phyloP scores from a whole-genome alignment of 371 early-diverging fungal genomes.

The Entomophthora muscae region DNA sequence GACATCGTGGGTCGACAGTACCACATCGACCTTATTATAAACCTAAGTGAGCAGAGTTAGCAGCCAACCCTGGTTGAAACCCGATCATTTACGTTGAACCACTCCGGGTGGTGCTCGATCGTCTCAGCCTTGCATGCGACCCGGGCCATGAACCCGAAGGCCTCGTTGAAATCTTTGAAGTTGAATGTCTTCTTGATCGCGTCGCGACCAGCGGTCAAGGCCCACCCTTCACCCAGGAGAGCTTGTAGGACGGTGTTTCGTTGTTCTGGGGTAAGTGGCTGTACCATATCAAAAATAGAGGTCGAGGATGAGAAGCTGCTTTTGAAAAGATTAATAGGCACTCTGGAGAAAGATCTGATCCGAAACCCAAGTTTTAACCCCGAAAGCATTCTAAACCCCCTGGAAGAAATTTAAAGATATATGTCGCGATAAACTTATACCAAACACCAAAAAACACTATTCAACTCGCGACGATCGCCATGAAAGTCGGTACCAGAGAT shows the following conservation, averaged over 20 bases:
- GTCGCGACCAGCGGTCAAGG: conserved; percentile 43
- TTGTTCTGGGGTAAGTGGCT: conserved; percentile 25
- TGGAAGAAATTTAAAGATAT: too few relatives aligned
- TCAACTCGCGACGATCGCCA: too few relatives aligned
- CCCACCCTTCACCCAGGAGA: conserved; percentile 32
- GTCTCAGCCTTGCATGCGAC: conserved; percentile 82
- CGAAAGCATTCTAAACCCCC: too few relatives aligned
- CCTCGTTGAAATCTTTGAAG: conserved; percentile 70
- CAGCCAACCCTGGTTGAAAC: not conserved
- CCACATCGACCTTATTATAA: conserved; percentile 79
- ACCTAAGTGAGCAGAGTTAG: conserved; percentile 22
- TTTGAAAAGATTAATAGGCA: too few relatives aligned
- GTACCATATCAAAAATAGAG: too few relatives aligned
- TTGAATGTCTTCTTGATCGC: conserved; percentile 58
- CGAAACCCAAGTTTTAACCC: too few relatives aligned
- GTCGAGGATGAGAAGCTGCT: too few relatives aligned
- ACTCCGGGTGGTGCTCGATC: conserved; percentile 88
- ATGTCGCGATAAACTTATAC: too few relatives aligned
- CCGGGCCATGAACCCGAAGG: conserved; percentile 86
- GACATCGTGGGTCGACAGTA: conserved; percentile 79
- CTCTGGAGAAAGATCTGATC: too few relatives aligned
- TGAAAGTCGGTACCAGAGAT: too few relatives aligned
- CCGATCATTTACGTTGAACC: conserved; percentile 72
- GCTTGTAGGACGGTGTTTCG: conserved; percentile 26
- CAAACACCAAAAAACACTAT: too few relatives aligned